These are phyloP conservation scores for Populus trichocarpa DNA, from an alignment of 441 rosid species.

Conservation along the genomic window DNA sequence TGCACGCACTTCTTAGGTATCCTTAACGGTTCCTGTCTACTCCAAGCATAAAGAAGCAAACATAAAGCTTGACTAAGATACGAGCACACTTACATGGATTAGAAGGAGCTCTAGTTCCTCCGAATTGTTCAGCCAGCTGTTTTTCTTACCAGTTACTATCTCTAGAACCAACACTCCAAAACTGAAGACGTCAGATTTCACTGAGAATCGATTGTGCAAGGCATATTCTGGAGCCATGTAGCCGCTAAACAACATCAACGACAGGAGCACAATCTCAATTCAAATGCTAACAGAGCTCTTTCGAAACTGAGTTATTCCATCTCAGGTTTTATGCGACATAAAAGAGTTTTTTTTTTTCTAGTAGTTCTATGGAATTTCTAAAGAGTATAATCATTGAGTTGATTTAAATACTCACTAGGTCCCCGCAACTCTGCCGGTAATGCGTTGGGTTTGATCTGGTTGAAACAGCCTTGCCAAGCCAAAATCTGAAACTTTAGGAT, in stretches of 20 bases:
- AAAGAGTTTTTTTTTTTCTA: not conserved
- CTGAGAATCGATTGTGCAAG: slow-evolving; percentile 52
- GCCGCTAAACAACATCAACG: slow-evolving; percentile 33
- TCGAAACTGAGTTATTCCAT: not conserved
- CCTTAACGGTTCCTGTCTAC: too few species aligned
- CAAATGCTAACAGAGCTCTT: not conserved
- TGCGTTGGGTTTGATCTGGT: slow-evolving; percentile 41
- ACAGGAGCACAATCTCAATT: not conserved
- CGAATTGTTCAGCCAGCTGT: slow-evolving; percentile 41
- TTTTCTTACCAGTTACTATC: slow-evolving; percentile 47
- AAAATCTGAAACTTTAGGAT: slow-evolving; percentile 55
- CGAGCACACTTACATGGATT: not conserved
- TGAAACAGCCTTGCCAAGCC: slow-evolving; percentile 65
- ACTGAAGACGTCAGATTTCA: slow-evolving; percentile 56
- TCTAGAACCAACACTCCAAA: slow-evolving; percentile 59
- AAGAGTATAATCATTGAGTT: not conserved
- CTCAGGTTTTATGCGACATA: not conserved
- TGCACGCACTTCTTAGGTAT: too few species aligned
- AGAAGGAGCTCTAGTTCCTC: not conserved
- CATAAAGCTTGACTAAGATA: not conserved
- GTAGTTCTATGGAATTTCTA: not conserved
- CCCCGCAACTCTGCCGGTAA: slow-evolving; percentile 49
- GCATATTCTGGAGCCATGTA: slow-evolving; percentile 75
- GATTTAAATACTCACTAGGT: slow-evolving; percentile 40
- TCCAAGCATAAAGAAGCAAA: too few species aligned